These are phyloP conservation scores for Flaveria bidentis DNA, from an alignment of 129 eudicot species.

Conservation along the genomic window DNA sequence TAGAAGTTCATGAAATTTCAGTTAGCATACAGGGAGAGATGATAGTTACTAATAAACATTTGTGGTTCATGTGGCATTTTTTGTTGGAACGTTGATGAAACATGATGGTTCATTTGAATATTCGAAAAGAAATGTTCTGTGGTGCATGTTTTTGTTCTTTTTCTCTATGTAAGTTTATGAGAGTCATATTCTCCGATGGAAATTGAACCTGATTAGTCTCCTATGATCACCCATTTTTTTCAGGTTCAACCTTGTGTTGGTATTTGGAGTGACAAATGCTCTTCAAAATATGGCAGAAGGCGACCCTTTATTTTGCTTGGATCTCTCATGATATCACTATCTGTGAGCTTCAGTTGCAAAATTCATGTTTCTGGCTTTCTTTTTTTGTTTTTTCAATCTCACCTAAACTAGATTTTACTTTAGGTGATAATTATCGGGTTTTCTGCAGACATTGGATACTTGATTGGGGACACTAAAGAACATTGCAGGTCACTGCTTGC, in stretches of 20 bases:
- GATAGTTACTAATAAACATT: slow-evolving; percentile 1
- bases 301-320: slow-evolving; percentile 90
- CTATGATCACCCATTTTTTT: slow-evolving; percentile 26
- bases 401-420: slow-evolving; percentile 45
- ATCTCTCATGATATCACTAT: slow-evolving; percentile 78
- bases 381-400: slow-evolving; percentile 19
- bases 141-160: slow-evolving; percentile 15
- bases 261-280: slow-evolving; percentile 97
- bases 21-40: slow-evolving; percentile 11
- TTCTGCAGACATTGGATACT: slow-evolving; percentile 98
- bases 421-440: slow-evolving; percentile 95
- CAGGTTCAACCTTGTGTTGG: slow-evolving; percentile 99
- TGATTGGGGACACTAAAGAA: slow-evolving; percentile 91
- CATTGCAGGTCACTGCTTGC: slow-evolving; percentile 74
- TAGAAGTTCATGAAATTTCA: slow-evolving; percentile 6
- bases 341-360: slow-evolving; percentile 56
- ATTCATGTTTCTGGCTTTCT: background rate
- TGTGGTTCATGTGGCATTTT: background rate
- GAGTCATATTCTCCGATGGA: slow-evolving; percentile 9
- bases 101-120: background rate
- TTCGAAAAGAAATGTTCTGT: background rate
- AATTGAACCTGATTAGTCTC: background rate
- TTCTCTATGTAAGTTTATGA: slow-evolving; percentile 3
- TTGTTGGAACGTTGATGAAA: background rate
- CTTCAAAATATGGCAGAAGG: slow-evolving; percentile 94